phyloP scores from a whole-genome alignment of 2,329 filamentous ascomycete genomes.

The Penicillium frequentans region DNA sequence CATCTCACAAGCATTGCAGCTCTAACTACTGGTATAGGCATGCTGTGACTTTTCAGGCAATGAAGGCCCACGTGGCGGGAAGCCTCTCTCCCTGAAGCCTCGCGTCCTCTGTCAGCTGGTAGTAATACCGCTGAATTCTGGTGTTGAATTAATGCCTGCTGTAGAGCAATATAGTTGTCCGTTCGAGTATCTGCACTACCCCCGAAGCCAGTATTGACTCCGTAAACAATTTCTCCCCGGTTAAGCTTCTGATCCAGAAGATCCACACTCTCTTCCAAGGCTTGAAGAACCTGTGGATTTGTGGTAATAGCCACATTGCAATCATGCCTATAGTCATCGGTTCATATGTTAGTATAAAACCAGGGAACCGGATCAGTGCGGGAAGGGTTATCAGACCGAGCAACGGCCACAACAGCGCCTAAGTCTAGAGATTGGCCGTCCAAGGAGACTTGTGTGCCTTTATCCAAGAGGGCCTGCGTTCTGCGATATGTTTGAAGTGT shows the following conservation, averaged over 20 bases:
- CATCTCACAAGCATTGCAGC: conserved; percentile 56
- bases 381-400: background rate
- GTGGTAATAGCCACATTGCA: background rate
- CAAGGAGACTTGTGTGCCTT: background rate
- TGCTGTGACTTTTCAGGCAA: conserved; percentile 31
- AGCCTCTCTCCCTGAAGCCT: background rate
- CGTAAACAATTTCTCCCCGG: conserved; percentile 24
- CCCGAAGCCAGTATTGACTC: conserved; percentile 67
- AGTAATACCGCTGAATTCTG: conserved; percentile 51
- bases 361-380: background rate
- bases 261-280: background rate
- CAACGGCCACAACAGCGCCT: background rate
- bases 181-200: conserved; percentile 65
- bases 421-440: background rate
- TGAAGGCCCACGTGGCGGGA: background rate
- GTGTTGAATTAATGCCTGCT: conserved; percentile 42
- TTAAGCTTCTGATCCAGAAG: background rate
- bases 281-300: background rate
- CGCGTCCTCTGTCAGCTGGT: conserved; percentile 15
- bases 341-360: background rate
- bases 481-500: background rate
- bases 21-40: conserved; percentile 54
- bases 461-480: background rate
- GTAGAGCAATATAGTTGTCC: conserved; percentile 47
- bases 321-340: background rate